Conservation (phyloP, 2,329 filamentous ascomycete genomes). For the Sphaerulina musiva region DNA sequence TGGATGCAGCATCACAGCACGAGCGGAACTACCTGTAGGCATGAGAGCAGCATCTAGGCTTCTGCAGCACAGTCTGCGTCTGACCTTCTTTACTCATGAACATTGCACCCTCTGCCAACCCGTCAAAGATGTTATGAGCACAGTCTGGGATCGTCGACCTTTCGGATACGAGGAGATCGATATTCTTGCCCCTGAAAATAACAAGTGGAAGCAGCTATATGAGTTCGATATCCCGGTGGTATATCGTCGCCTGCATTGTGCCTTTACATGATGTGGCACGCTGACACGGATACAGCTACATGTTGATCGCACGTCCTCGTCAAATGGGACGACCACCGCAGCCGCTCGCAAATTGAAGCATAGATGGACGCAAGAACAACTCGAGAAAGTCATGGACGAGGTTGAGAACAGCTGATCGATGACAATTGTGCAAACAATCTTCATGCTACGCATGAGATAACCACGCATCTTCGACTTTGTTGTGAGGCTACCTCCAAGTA, state of each 20-base stretch:
- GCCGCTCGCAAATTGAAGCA: slow-evolving; percentile 70
- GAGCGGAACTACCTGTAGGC: background rate
- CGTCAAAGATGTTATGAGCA: slow-evolving; percentile 61
- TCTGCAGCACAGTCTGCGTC: slow-evolving; percentile 22
- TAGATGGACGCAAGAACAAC: slow-evolving; percentile 61
- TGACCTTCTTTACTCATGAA: slow-evolving; percentile 68
- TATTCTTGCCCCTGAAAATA: slow-evolving; percentile 57
- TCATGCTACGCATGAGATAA: too few species aligned
- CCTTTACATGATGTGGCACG: background rate
- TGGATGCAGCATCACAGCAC: background rate
- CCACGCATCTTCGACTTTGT: too few species aligned
- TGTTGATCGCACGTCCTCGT: slow-evolving; percentile 51
- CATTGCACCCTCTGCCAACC: slow-evolving; percentile 65
- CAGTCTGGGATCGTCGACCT: slow-evolving; percentile 60
- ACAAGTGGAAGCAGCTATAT: slow-evolving; percentile 65
- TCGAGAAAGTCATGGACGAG: slow-evolving; percentile 62
- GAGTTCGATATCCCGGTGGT: slow-evolving; percentile 80
- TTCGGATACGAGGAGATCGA: slow-evolving; percentile 66
- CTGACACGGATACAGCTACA: slow-evolving; percentile 44
- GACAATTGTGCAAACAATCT: background rate
- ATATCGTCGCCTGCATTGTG: slow-evolving; percentile 11
- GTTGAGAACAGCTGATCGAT: slow-evolving; percentile 30
- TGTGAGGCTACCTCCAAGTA: too few species aligned
- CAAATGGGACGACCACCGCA: slow-evolving; percentile 50
- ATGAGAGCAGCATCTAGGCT: slow-evolving; percentile 16